A percentile compares a stretch with the other conserved stretches of the same genome.
Conservation (phyloP, 192 early-diverging fungal genomes). For the Gamsiella multidivaricata region DNA sequence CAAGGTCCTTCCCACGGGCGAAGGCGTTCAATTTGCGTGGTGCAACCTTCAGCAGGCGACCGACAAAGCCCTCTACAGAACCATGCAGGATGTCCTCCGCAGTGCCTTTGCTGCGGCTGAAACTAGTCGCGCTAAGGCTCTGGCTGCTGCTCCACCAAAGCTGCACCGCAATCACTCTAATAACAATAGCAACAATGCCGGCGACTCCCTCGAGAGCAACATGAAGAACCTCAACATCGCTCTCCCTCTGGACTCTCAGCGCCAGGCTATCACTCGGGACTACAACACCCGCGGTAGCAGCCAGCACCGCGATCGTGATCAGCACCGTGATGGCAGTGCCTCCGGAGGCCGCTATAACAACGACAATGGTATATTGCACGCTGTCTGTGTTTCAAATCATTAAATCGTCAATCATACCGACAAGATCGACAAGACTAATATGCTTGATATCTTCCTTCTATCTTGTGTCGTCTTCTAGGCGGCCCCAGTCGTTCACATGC, state of each 20-base stretch:
- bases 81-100: constrained; percentile 87
- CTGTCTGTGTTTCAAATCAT: too few relatives aligned
- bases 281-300: constrained; percentile 36
- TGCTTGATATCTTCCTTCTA: constrained; percentile 12
- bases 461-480: constrained; percentile 15
- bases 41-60: constrained; percentile 70
- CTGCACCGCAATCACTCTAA: constrained; percentile 51
- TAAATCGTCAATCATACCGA: not conserved
- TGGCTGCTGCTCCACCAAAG: constrained; percentile 53
- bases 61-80: constrained; percentile 77
- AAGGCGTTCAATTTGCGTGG: constrained; percentile 82
- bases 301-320: constrained; percentile 32
- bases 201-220: constrained; percentile 54
- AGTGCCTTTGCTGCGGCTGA: constrained; percentile 75
- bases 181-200: constrained; percentile 55
- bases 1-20: constrained; percentile 69
- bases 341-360: constrained; percentile 35
- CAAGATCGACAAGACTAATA: too few relatives aligned
- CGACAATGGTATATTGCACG: constrained; percentile 26
- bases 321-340: constrained; percentile 34
- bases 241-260: constrained; percentile 58
- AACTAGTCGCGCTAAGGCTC: constrained; percentile 55
- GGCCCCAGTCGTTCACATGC: constrained; percentile 49
- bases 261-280: constrained; percentile 51
- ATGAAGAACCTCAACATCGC: constrained; percentile 63